Base-by-base conservation (phyloP, 1,284 basidiomycete genomes). In the Heterobasidion parviporum region DNA sequence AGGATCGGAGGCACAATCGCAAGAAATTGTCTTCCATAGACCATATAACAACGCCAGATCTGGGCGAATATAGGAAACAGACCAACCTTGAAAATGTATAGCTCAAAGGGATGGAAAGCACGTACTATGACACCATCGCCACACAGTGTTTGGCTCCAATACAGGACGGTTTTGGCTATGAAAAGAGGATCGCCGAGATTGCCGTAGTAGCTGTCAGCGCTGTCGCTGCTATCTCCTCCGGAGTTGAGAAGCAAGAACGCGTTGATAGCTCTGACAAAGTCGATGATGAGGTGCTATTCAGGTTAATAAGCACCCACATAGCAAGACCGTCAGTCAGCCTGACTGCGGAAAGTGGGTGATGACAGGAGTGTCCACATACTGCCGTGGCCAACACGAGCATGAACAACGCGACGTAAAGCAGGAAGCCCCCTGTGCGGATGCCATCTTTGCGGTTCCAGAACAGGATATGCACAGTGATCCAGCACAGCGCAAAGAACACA, bases 21-120 rank as follows among this genome's bases (percentile, higher is more conserved):
- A 36, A 44, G 9, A 6, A 49, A 9, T 14, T 47, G 34, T 43
- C 47, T 55, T 26, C 32, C 33, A 44, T 53, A 58, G 9, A 59
- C 47, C 16, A 55, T 32, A 44, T 59, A 59, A 20, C 52, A 46
- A 3, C 53, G 57, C 57, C 57, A 59, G 14, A 59, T 43, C 58
- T 59, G 48, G 1, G 38, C 14, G 18, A 41, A 49, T n/a, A 48
- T 20, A 41, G 36, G 49, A 8, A 47, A 34, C 36, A 36, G 16
- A 6, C 32, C 32, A 15, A 16, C 18, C 15, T 50, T 34, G 50
- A 7, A 26, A 41, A 12, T n/a, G 34, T 49, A 8, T 9, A 50
- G 6, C 16, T 20, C 33, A 8, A 14, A 3, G n/a, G 15, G 18
- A 46, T 6, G 6, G 50, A 5, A 52, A 14, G 10, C 38, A 41